phyloP scores from a whole-genome alignment of 2,329 filamentous ascomycete species.

The Cladosporium sp. region DNA sequence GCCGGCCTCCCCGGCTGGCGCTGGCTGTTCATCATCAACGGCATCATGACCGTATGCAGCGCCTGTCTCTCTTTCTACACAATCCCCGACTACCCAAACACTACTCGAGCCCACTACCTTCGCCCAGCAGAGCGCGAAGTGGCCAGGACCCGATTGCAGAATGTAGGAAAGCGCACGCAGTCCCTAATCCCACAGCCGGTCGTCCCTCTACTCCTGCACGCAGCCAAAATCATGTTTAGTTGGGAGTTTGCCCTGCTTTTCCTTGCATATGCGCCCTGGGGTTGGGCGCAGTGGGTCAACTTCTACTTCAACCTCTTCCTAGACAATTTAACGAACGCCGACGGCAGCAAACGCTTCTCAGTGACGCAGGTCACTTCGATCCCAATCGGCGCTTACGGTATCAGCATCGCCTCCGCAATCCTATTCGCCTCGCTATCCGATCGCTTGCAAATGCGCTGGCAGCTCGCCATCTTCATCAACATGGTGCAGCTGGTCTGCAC shows the following conservation, averaged over 20 bases:
- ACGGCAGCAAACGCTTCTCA: slow-evolving; percentile 3
- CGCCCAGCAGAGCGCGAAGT: neutral
- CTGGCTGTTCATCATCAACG: slow-evolving; percentile 51
- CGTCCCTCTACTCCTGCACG: neutral
- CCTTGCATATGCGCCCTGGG: slow-evolving; percentile 10
- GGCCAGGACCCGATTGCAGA: neutral
- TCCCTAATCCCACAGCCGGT: neutral
- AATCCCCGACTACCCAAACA: slow-evolving; percentile 9
- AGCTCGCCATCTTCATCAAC: slow-evolving; percentile 13
- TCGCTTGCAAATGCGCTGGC: slow-evolving; percentile 11
- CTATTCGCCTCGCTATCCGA: slow-evolving; percentile 6
- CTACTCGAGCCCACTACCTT: slow-evolving; percentile 8
- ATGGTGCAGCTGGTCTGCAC: slow-evolving; percentile 1
- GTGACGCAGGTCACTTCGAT: slow-evolving; percentile 3
- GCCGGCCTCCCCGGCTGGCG: slow-evolving; percentile 52
- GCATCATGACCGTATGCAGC: slow-evolving; percentile 43
- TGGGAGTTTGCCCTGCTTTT: slow-evolving; percentile 4
- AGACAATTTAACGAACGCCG: slow-evolving; percentile 5
- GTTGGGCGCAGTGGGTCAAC: slow-evolving; percentile 7
- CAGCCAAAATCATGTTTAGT: slow-evolving; percentile 4
- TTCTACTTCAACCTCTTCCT: slow-evolving; percentile 13
- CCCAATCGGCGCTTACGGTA: slow-evolving; percentile 3
- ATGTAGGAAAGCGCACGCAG: slow-evolving; percentile 9
- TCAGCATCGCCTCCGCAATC: slow-evolving; percentile 4
- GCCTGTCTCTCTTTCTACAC: slow-evolving; percentile 4